These are phyloP conservation scores for Fulvia fulva DNA, from an alignment of 2,329 filamentous ascomycete genomes.

Conservation along the genomic window DNA sequence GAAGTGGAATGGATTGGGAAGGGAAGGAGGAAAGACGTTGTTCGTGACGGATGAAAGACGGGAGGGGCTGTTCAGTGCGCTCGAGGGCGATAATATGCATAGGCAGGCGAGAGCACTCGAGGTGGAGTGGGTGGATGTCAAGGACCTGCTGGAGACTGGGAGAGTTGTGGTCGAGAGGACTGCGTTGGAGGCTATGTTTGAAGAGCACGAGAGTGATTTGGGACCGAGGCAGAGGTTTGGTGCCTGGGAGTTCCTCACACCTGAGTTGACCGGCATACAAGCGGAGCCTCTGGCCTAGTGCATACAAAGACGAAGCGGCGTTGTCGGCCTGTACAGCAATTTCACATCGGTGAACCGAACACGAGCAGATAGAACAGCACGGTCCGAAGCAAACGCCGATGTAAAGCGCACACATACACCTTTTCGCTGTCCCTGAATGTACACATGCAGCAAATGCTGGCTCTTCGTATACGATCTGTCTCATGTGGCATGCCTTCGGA, in stretches of 20 bases:
- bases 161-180: slow-evolving; percentile 81
- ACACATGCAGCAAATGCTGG: too few relatives aligned
- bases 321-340: neutral
- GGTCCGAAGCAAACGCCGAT: too few relatives aligned
- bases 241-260: slow-evolving; percentile 2
- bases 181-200: slow-evolving; percentile 72
- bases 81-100: slow-evolving; percentile 58
- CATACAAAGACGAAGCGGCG: neutral
- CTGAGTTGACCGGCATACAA: neutral
- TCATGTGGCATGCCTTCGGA: too few relatives aligned
- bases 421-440: too few relatives aligned
- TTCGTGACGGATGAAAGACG: slow-evolving; percentile 65
- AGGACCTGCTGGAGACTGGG: slow-evolving; percentile 82
- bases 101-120: slow-evolving; percentile 66
- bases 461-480: too few relatives aligned
- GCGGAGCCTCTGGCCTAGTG: neutral
- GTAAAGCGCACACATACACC: too few relatives aligned
- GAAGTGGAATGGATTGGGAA: slow-evolving; percentile 65
- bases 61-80: slow-evolving; percentile 61
- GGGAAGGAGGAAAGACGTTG: slow-evolving; percentile 62
- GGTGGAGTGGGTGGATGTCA: slow-evolving; percentile 84
- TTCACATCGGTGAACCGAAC: neutral
- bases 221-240: neutral
- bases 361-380: neutral
- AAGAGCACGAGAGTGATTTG: slow-evolving; percentile 64